A percentile compares a stretch with the other conserved stretches of the same genome.
Evolutionary conservation across 345 rosid species (phyloP).

Genomic region (Aquilaria malaccensis): DNA sequence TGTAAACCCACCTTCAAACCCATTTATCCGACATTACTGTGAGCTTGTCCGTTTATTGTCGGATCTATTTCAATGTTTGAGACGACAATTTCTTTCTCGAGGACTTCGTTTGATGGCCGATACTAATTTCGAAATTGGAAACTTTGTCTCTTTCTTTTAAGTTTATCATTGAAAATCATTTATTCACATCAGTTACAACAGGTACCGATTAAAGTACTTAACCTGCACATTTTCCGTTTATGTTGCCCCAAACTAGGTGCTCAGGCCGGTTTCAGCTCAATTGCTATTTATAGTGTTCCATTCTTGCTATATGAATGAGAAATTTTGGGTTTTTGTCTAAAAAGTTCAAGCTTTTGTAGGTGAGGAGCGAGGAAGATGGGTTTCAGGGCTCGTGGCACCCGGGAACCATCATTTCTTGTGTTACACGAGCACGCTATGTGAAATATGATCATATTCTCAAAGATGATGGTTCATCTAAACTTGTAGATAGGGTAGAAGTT

Average conservation of each 20-base stretch:
- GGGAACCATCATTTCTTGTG: conserved; percentile 34
- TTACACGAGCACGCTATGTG: conserved; percentile 16
- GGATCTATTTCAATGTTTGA: too few species aligned
- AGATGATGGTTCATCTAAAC: conserved; percentile 30
- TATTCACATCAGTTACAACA: background rate
- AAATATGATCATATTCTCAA: conserved; percentile 48
- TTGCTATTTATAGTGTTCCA: background rate
- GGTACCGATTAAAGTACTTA: background rate
- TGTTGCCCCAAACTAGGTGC: too few species aligned
- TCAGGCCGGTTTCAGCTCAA: background rate
- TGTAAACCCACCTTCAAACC: too few species aligned
- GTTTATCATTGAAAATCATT: too few species aligned
- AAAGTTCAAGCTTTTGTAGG: conserved; percentile 24
- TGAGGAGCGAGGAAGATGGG: conserved; percentile 68
- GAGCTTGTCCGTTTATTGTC: too few species aligned
- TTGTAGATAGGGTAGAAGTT: conserved; percentile 36
- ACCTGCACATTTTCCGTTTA: too few species aligned
- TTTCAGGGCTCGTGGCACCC: conserved; percentile 75
- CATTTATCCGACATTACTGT: too few species aligned
- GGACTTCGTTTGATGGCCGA: too few species aligned
- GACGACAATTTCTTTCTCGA: too few species aligned
- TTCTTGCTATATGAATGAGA: background rate
- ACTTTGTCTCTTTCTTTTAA: too few species aligned
- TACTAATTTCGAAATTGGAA: too few species aligned
- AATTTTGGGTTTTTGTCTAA: conserved; percentile 7